Evolutionary conservation across 2,329 filamentous ascomycete genomes (phyloP).

Genomic region (Monilinia vaccinii-corymbosi): DNA sequence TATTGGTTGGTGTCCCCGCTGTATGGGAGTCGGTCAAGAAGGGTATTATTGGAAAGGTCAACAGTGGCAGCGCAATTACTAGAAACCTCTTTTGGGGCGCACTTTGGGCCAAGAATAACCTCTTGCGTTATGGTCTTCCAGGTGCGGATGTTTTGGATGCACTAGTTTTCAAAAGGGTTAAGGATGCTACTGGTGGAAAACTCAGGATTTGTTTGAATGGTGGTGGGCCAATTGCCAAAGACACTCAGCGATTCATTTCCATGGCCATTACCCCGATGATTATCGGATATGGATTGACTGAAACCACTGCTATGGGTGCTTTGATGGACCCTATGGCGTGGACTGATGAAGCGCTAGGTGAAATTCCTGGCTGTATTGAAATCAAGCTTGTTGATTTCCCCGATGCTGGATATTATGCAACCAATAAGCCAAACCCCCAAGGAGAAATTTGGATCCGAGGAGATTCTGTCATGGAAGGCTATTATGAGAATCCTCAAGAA

Average conservation of each 20-base stretch:
- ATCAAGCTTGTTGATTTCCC: slow-evolving; percentile 86
- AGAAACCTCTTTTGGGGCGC: slow-evolving; percentile 70
- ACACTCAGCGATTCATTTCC: slow-evolving; percentile 84
- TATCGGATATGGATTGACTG: slow-evolving; percentile 85
- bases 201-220: slow-evolving; percentile 91
- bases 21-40: slow-evolving; percentile 98
- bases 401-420: slow-evolving; percentile 72
- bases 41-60: slow-evolving; percentile 66
- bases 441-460: slow-evolving; percentile 91
- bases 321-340: slow-evolving; percentile 78
- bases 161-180: slow-evolving; percentile 86
- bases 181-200: slow-evolving; percentile 77
- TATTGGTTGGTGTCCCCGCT: slow-evolving; percentile 89
- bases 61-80: slow-evolving; percentile 58
- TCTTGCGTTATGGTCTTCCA: slow-evolving; percentile 51
- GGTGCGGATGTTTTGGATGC: slow-evolving; percentile 64
- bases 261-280: slow-evolving; percentile 93
- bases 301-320: slow-evolving; percentile 80
- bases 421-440: slow-evolving; percentile 65
- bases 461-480: slow-evolving; percentile 62
- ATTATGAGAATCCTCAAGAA: slow-evolving; percentile 81
- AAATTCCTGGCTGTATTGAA: slow-evolving; percentile 68
- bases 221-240: slow-evolving; percentile 79
- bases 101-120: slow-evolving; percentile 48
- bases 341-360: slow-evolving; percentile 68